Evolutionary conservation across 371 early-diverging fungal species (phyloP).

Genomic region (Thermomucor indicae-seudaticae): DNA sequence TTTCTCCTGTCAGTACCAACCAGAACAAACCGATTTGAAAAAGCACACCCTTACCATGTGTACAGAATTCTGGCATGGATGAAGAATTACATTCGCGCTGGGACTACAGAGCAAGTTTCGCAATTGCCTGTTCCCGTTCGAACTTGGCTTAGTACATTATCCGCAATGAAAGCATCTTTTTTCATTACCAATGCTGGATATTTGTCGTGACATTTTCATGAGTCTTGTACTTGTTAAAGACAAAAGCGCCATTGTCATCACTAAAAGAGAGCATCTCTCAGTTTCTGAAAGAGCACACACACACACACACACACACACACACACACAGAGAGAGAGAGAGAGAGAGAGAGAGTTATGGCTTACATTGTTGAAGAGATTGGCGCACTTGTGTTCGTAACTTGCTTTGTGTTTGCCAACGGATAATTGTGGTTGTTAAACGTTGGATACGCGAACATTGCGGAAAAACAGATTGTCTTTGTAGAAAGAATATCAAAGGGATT

Average conservation of each 20-base stretch:
- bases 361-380: conserved; percentile 9
- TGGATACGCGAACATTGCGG: conserved; percentile 16
- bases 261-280: background rate
- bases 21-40: too few relatives aligned
- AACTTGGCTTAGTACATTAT: too few relatives aligned
- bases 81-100: conserved; percentile 1
- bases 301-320: too few relatives aligned
- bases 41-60: conserved; percentile 8
- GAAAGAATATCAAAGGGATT: too few relatives aligned
- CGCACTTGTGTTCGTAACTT: background rate
- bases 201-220: conserved; percentile 8
- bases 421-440: conserved; percentile 8
- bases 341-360: background rate
- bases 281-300: background rate
- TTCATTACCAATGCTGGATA: conserved; percentile 17
- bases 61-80: conserved; percentile 10
- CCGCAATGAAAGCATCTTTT: too few relatives aligned
- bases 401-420: conserved; percentile 8
- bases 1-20: too few relatives aligned
- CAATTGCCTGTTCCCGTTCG: conserved; percentile 14
- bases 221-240: conserved; percentile 1
- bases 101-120: conserved; percentile 13
- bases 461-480: too few relatives aligned
- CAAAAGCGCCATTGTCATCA: conserved; percentile 10
- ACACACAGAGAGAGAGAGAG: too few relatives aligned